Base-by-base conservation (phyloP, 2,329 filamentous ascomycete genomes). In the Aspergillus proliferans region DNA sequence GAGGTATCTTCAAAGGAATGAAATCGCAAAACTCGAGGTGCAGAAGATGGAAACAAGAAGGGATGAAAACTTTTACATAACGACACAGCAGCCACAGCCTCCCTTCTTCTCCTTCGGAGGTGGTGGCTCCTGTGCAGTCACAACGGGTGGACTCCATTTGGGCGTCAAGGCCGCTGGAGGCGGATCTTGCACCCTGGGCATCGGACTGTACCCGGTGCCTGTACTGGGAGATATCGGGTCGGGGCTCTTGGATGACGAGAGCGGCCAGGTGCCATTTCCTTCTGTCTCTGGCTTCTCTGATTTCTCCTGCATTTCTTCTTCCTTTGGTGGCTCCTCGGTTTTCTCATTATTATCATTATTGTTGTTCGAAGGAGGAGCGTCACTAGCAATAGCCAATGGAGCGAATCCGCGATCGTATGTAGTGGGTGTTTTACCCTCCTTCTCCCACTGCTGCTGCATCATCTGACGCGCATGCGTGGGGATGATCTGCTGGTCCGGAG, bases 401-500 rank as follows among this genome's bases (percentile, higher is more conserved):
- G 87, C 83, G 71, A 96, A 93, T 51, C 95, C 85, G 54, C 83
- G 87, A 71, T 95, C 91, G 65, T 95, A 96, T 22, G 86, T 78
- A 51, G 82, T 88, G 3, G 89, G 89, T 54, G 88, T 87, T 56
- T 88, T 89, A 54, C 91, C 91, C 68, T 96, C 88, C 59, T 84
- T 87, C 70, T 94, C 90, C 91, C 90, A 96, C 67, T 92, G 88
- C 68, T 96, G 90, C 72, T 96, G 92, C 67, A 93, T 88, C 68
- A 97, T 79, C 48, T 88, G 81, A 61, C 86, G 89, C 10, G 93
- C 93, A 54, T 97, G 90, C 0, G 93, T 97, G 1, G 93, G 93
- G 9, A 98, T 82, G 47, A 98, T 84, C 65, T 98, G 93, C 68
- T 98, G 88, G 53, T 98, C 93, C 0, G 90, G 93, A 5, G 93